These are phyloP conservation scores for Prillingera fragicola DNA, from an alignment of 1,284 basidiomycete species.

Conservation along the genomic window DNA sequence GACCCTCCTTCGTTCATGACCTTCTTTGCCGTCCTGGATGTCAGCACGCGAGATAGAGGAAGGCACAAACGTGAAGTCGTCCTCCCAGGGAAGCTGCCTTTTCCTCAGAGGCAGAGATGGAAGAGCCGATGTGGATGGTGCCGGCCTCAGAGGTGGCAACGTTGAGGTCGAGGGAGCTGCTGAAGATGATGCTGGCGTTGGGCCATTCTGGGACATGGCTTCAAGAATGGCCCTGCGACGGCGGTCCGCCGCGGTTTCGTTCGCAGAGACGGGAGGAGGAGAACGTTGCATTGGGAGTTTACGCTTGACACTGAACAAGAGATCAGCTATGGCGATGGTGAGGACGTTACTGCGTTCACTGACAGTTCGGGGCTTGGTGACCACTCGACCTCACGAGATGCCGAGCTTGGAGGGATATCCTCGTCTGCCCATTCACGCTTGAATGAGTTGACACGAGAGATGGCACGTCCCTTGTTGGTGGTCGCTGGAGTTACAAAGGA, in stretches of 20 bases:
- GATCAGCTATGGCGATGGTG: background rate
- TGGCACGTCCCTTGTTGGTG: too few species aligned
- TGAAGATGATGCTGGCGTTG: slow-evolving; percentile 4
- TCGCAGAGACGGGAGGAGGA: background rate
- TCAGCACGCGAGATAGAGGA: background rate
- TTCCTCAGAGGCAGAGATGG: slow-evolving; percentile 15
- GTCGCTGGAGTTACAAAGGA: too few species aligned
- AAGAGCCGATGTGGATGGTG: slow-evolving; percentile 2
- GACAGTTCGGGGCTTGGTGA: slow-evolving; percentile 22
- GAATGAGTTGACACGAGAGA: slow-evolving; percentile 40
- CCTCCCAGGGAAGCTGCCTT: slow-evolving; percentile 38
- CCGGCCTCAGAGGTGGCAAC: slow-evolving; percentile 1
- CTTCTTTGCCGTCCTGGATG: slow-evolving; percentile 14
- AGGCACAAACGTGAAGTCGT: slow-evolving; percentile 25
- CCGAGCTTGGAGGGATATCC: slow-evolving; percentile 5
- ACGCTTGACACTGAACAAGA: slow-evolving; percentile 1
- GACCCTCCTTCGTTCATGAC: slow-evolving; percentile 8
- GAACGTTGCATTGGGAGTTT: background rate
- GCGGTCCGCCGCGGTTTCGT: slow-evolving; percentile 30
- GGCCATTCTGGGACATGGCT: slow-evolving; percentile 26
- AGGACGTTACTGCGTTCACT: slow-evolving; percentile 1
- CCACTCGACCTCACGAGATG: slow-evolving; percentile 22
- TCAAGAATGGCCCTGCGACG: slow-evolving; percentile 42
- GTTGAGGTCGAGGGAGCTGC: slow-evolving; percentile 2
- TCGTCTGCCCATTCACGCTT: slow-evolving; percentile 41